Conservation (phyloP, 495 filamentous ascomycete species). For the Aspergillus funiculosus region DNA sequence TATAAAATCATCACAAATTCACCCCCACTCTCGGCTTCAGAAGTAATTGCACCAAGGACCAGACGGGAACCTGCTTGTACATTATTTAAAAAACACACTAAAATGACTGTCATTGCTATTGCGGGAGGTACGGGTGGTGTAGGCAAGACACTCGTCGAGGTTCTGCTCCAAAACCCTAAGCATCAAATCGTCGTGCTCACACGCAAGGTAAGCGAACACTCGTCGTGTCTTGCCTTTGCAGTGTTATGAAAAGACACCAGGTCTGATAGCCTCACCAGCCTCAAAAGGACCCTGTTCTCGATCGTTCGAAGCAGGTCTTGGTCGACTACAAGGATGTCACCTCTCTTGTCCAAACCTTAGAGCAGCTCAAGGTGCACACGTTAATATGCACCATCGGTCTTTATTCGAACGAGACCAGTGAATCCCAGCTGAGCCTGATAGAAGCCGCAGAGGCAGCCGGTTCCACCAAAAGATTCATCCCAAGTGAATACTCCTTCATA, state of each 20-base stretch:
- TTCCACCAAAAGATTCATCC: conserved; percentile 42
- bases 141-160: conserved; percentile 48
- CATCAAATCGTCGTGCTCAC: conserved; percentile 42
- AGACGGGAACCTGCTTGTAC: too few species aligned
- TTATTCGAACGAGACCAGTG: conserved; percentile 27
- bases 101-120: conserved; percentile 46
- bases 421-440: conserved; percentile 43
- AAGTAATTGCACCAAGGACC: too few species aligned
- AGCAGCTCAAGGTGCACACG: conserved; percentile 44
- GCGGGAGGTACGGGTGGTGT: conserved; percentile 50
- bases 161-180: conserved; percentile 29
- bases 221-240: too few species aligned
- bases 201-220: conserved; percentile 26
- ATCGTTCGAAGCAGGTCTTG: conserved; percentile 18
- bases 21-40: too few species aligned
- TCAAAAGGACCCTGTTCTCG: conserved; percentile 2
- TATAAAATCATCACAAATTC: too few species aligned
- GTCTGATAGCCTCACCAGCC: conserved; percentile 1
- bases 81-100: neutral
- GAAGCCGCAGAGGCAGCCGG: conserved; percentile 42
- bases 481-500: conserved; percentile 45
- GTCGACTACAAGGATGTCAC: conserved; percentile 42
- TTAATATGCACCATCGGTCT: conserved; percentile 47
- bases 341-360: conserved; percentile 34
- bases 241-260: too few species aligned